Conservation (phyloP, 2,329 filamentous ascomycete genomes). For the Neospermospora avenae region DNA sequence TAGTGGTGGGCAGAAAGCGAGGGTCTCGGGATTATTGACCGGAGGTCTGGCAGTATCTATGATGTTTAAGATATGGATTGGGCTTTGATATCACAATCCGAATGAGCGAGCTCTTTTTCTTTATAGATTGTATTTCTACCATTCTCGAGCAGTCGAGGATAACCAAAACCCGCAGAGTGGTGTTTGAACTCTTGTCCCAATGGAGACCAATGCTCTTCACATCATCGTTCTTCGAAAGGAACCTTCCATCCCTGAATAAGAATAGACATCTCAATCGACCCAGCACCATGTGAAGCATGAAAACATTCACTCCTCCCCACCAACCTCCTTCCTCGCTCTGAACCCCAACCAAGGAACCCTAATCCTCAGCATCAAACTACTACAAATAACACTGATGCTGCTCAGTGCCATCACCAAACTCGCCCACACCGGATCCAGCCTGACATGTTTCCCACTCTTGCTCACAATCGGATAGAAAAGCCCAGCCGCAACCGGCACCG, state of each 20-base stretch:
- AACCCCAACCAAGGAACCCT: conserved; percentile 38
- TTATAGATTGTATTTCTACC: too few species aligned
- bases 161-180: too few species aligned
- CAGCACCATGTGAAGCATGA: too few species aligned
- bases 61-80: not conserved
- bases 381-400: conserved; percentile 83
- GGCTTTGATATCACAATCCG: not conserved
- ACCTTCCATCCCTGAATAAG: too few species aligned
- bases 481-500: conserved; percentile 64
- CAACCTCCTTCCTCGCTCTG: conserved; percentile 16
- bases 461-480: conserved; percentile 60
- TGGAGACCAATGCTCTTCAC: too few species aligned
- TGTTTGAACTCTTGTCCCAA: too few species aligned
- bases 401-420: conserved; percentile 89
- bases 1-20: too few species aligned
- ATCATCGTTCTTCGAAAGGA: too few species aligned
- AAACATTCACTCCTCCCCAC: not conserved
- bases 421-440: conserved; percentile 79
- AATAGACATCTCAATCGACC: too few species aligned
- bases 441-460: conserved; percentile 50
- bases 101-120: too few species aligned
- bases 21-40: not conserved
- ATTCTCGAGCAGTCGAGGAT: too few species aligned
- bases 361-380: conserved; percentile 65
- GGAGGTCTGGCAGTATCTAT: not conserved